Base-by-base conservation (phyloP, 192 early-diverging fungal species). In the Glomus cerebriforme region DNA sequence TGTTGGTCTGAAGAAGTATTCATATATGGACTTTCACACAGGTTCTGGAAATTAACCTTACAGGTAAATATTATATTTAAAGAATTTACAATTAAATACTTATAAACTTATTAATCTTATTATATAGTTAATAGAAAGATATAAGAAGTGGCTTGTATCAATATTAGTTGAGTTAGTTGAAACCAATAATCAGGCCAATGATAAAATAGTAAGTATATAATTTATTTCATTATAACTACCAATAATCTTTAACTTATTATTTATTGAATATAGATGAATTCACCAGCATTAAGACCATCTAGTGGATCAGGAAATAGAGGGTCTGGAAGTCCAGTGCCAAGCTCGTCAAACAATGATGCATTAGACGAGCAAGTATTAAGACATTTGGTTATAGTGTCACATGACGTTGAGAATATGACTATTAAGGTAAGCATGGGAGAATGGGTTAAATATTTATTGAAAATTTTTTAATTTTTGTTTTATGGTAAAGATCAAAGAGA, bases 41-140 rank as follows among this genome's bases (percentile, higher is more conserved):
- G 84, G 26, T 92, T 92, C 63, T 92, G 91, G 91, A 90, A 86
- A 58, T 78, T 91, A 37, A 92, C 91, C 0, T 39, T 92, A 35
- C 89, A 91, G 79, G 75, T 88, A 29, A 79, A 80, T 78, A 67
- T 69, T 22, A 78, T 58, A 59, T 79, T 43, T 12, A 43, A 43
- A 13, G 39, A 43, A 43, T 43, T 43, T 43, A 22, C 73, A n/a
- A 63, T 76, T 26, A 62, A 69, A 26, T 43, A 64, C 10, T 79
- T 70, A 47, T 58, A n/a, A n/a, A 81, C 5, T 74, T 15, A 63
- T 45, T n/a, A n/a, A n/a, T n/a, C n/a, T 75, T 60, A 63, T 35
- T 80, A 37, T 43, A 81, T 79, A 78, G 63, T 26, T 78, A 54
- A 22, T 78, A 47, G 47, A 81, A 76, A 39, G 74, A 43, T 76